Percentiles rank a stretch among this genome's conserved stretches.
These are phyloP conservation scores for Metschnikowia lunata DNA, from an alignment of 805 yeast genomes.

Conservation along the genomic window DNA sequence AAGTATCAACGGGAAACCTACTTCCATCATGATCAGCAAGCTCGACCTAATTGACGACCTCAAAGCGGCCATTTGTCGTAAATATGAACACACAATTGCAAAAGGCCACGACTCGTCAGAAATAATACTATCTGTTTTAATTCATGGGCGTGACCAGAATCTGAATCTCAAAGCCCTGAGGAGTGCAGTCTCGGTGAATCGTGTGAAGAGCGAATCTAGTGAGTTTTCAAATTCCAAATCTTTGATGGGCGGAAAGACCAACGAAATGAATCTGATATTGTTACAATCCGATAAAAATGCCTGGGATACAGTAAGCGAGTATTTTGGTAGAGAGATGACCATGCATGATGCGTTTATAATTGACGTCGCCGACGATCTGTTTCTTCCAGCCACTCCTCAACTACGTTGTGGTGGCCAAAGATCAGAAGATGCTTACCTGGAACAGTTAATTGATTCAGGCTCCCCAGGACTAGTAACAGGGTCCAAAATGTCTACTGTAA, in stretches of 20 bases:
- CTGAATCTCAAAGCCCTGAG: constrained; percentile 2
- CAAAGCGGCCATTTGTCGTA: constrained; percentile 57
- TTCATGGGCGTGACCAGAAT: constrained; percentile 1
- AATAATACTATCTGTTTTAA: constrained; percentile 26
- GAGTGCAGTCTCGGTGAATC: constrained; percentile 4
- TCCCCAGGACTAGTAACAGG: no score
- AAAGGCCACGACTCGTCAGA: constrained; percentile 67
- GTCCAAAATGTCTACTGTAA: neutral
- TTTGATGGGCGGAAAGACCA: no score
- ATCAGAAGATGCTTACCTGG: no score
- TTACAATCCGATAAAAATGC: constrained; percentile 62
- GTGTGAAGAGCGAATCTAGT: constrained; percentile 7
- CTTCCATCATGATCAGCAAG: constrained; percentile 60
- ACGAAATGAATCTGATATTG: neutral
- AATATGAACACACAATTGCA: constrained; percentile 66
- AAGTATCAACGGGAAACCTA: constrained; percentile 52
- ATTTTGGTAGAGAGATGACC: constrained; percentile 64
- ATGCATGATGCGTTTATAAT: constrained; percentile 62
- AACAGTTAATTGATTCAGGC: no score
- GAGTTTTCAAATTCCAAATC: neutral
- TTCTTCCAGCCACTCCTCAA: no score
- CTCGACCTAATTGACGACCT: constrained; percentile 77
- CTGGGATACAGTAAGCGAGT: constrained; percentile 53
- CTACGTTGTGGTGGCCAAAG: no score
- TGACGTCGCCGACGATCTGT: constrained; percentile 23